Base-by-base conservation (phyloP, 73 alveolate genomes). In the Paramecium tetraurelia region DNA sequence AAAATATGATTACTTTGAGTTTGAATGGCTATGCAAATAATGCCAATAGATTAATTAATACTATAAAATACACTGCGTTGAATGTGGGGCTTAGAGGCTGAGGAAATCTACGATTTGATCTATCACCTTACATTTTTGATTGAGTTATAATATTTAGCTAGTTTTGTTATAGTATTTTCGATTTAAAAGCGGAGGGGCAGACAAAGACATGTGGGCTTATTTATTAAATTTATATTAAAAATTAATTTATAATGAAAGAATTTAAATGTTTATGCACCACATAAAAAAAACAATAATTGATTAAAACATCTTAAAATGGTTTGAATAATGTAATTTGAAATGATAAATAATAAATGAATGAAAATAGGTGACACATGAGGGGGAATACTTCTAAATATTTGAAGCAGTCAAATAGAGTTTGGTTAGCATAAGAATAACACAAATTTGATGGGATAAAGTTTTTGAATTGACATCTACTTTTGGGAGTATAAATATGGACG, bases 1-100 rank as follows among this genome's bases (percentile, higher is more conserved):
- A 38, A 80, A 80, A 27, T 80, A 80, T 80, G 53, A 27, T 44
- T 38, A 6, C 20, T 80, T 80, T 80, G 90, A 80, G 33, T 80
- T 80, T 46, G 90, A 80, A 80, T 80, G 90, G 77, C 46, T 12
- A 8, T 80, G 90, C 20, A 0, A 41, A 35, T 22, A 44, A 80
- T 80, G 90, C 18, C 14, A 44, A 24, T 10, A 18, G 76, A 41
- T 18, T 43, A 80, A 80, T 48, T 44, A 80, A 27, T 80, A 80
- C 72, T 80, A 80, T 63, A 80, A 80, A 80, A 80, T 22, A 9
- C 46, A 48, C 18, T 80, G 90, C 14, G 8, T 38, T 20, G 16
- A 27, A 11, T 80, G 90, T 80, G 48, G 75, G 46, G 22, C 53
- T 2, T 46, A 80, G n/a, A 80, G 63, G 24, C 16, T 1, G 11